phyloP scores from a whole-genome alignment of 768 basidiomycete genomes.

The Boletus barrowsii region DNA sequence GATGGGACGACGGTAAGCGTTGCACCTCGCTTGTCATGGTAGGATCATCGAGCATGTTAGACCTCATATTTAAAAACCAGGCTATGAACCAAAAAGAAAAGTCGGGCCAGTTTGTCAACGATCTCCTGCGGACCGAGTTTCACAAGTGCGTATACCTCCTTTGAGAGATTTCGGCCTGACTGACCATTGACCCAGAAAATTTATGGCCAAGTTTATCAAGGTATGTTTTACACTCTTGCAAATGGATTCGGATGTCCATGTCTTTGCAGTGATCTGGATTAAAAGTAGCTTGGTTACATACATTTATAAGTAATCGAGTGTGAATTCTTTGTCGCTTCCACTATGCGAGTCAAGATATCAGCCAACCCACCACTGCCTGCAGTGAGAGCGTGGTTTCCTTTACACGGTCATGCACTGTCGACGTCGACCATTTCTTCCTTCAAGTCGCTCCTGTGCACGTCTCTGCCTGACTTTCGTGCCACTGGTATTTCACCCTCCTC shows the following conservation, averaged over 20 bases:
- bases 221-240: constrained; percentile 32
- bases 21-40: constrained; percentile 1
- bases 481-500: not conserved
- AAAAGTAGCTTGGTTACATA: not conserved
- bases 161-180: constrained; percentile 9
- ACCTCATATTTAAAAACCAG: constrained; percentile 99
- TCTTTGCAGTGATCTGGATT: constrained; percentile 6
- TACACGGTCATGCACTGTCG: not conserved
- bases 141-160: constrained; percentile 65
- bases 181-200: constrained; percentile 54
- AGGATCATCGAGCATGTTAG: constrained; percentile 37
- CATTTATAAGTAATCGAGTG: no score
- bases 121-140: constrained; percentile 89
- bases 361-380: constrained; percentile 45
- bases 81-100: constrained; percentile 67
- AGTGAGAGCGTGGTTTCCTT: constrained; percentile 52
- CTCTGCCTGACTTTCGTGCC: constrained; percentile 10
- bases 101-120: constrained; percentile 87
- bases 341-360: constrained; percentile 48
- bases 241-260: no score
- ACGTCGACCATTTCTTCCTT: constrained; percentile 8
- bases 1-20: constrained; percentile 89
- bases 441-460: constrained; percentile 19
- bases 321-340: no score
- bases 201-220: constrained; percentile 91